Conservation (phyloP, 2,329 filamentous ascomycete genomes). For the Acarospora socialis region DNA sequence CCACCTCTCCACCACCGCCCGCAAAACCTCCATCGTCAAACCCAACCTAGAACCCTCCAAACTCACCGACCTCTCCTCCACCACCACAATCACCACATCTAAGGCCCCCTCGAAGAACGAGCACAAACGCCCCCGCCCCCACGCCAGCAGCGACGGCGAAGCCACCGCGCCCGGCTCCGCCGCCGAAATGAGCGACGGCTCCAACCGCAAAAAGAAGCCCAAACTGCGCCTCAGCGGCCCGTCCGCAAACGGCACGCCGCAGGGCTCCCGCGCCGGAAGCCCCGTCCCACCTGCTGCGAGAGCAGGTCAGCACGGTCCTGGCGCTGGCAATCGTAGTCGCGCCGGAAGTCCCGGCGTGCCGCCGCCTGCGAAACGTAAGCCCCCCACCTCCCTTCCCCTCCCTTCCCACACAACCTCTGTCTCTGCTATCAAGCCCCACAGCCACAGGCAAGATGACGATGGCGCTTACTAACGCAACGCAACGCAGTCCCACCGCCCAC, state of each 20-base stretch:
- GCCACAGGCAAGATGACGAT: too few relatives aligned
- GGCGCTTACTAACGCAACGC: too few relatives aligned
- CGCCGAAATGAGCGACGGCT: constrained; percentile 32
- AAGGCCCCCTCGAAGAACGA: constrained; percentile 7
- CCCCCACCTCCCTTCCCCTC: too few relatives aligned
- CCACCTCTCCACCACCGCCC: constrained; percentile 38
- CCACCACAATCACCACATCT: constrained; percentile 6
- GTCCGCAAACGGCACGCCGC: constrained; percentile 28
- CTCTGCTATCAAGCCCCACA: too few relatives aligned
- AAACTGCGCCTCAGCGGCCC: constrained; percentile 30
- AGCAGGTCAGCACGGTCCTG: not conserved
- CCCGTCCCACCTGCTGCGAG: constrained; percentile 23
- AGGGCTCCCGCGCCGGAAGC: constrained; percentile 35
- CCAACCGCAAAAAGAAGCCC: constrained; percentile 35
- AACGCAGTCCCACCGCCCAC: too few relatives aligned
- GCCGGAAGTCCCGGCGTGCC: constrained; percentile 30
- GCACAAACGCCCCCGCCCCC: constrained; percentile 23
- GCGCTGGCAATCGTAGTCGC: constrained; percentile 22
- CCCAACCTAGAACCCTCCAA: not conserved
- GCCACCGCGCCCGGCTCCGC: constrained; percentile 34
- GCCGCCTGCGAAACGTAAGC: too few relatives aligned
- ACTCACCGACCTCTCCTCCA: constrained; percentile 3
- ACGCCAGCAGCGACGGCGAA: constrained; percentile 43
- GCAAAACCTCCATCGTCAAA: constrained; percentile 4
- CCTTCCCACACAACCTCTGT: too few relatives aligned